These are phyloP conservation scores for Rhodamnia argentea DNA, from an alignment of 345 rosid genomes.

Conservation along the genomic window DNA sequence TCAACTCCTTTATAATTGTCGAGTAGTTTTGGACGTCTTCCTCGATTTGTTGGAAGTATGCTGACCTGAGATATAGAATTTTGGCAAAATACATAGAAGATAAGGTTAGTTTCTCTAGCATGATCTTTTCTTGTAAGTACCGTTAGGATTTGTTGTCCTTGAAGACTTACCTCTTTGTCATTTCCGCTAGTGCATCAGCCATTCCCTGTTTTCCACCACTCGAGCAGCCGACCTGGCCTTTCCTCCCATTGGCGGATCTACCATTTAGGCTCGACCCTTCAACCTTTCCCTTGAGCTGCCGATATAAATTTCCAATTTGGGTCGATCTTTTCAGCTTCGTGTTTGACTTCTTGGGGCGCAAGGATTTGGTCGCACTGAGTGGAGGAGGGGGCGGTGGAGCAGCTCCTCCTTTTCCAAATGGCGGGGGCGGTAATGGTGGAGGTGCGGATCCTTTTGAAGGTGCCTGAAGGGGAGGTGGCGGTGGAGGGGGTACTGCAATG, in stretches of 20 bases:
- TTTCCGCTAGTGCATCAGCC: conserved; percentile 98
- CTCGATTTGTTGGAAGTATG: conserved; percentile 85
- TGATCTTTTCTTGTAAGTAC: neutral
- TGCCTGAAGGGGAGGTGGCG: conserved; percentile 15
- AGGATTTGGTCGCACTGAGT: conserved; percentile 31
- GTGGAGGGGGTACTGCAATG: neutral
- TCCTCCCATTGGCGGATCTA: conserved; percentile 26
- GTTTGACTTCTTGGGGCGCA: conserved; percentile 58
- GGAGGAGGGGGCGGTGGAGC: conserved; percentile 59
- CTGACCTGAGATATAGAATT: conserved; percentile 39
- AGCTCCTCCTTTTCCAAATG: neutral
- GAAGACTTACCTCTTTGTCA: conserved; percentile 52
- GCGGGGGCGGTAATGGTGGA: conserved; percentile 43
- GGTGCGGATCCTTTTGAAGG: conserved; percentile 12
- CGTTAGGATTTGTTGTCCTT: neutral
- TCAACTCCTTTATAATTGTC: conserved; percentile 43
- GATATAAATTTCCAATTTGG: conserved; percentile 60
- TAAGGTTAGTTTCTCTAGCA: neutral
- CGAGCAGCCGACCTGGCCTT: conserved; percentile 7
- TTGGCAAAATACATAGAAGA: neutral
- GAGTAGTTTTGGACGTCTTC: conserved; percentile 63
- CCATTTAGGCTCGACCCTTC: conserved; percentile 46
- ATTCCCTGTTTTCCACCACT: conserved; percentile 75
- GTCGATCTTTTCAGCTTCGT: conserved; percentile 80
- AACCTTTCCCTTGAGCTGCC: conserved; percentile 66